Percentiles rank a stretch among this genome's conserved stretches.
These are phyloP conservation scores for Carex kokanica DNA, from an alignment of 176 grass and related monocot species.

Conservation along the genomic window DNA sequence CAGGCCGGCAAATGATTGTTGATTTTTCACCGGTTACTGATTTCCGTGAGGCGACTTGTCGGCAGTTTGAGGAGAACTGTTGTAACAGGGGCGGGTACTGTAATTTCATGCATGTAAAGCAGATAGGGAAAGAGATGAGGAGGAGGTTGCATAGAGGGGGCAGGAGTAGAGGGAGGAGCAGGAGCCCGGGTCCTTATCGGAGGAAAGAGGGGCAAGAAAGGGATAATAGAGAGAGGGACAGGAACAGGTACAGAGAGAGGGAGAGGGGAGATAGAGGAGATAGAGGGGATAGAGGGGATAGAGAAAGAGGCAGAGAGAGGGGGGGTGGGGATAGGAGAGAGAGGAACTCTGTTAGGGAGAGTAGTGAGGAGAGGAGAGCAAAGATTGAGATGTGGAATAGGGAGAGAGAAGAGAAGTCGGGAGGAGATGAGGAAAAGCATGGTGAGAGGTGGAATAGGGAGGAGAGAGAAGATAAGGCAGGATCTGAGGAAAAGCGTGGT, in stretches of 20 bases:
- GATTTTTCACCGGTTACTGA: conserved; percentile 98
- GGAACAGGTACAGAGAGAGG: conserved; percentile 44
- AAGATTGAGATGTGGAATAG: conserved; percentile 85
- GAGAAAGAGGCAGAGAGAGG: conserved; percentile 41
- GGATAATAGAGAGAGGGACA: conserved; percentile 19
- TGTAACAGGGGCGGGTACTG: conserved; percentile 94
- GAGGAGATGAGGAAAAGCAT: neutral
- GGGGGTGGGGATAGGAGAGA: conserved; percentile 29
- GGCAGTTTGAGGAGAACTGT: conserved; percentile 84
- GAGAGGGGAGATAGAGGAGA: conserved; percentile 28
- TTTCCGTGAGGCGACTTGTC: conserved; percentile 85
- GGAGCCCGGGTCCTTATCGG: conserved; percentile 49
- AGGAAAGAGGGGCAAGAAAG: conserved; percentile 25
- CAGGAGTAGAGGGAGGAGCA: conserved; percentile 44
- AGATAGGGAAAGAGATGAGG: conserved; percentile 56
- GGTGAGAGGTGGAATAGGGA: neutral
- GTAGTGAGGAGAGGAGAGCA: conserved; percentile 82
- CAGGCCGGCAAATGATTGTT: conserved; percentile 77
- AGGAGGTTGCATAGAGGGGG: conserved; percentile 64
- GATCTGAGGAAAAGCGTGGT: too few relatives aligned
- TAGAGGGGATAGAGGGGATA: conserved; percentile 34
- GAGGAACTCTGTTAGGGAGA: conserved; percentile 53
- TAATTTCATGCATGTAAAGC: conserved; percentile 98
- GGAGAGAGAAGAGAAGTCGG: conserved; percentile 47
- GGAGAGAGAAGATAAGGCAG: too few relatives aligned